These are phyloP conservation scores for Blepharisma stoltei DNA, from an alignment of 73 alveolate genomes.

Conservation along the genomic window DNA sequence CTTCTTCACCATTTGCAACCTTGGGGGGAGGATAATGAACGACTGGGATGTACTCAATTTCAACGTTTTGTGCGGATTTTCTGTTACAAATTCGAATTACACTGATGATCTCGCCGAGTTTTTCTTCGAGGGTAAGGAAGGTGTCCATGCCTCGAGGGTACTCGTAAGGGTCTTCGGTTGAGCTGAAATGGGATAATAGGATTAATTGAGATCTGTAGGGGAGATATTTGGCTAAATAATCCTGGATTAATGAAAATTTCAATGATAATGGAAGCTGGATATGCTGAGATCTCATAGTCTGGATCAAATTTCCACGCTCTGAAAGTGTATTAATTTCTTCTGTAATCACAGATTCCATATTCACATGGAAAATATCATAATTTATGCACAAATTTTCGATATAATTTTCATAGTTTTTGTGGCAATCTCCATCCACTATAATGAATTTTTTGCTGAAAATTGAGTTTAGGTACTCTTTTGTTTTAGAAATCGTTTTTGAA, in stretches of 20 bases:
- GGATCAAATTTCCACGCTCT: background rate
- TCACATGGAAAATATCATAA: slow-evolving; percentile 1
- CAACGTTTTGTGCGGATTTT: slow-evolving; percentile 37
- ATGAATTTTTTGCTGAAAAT: background rate
- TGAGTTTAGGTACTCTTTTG: background rate
- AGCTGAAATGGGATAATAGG: background rate
- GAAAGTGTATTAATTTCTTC: background rate
- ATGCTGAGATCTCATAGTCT: background rate
- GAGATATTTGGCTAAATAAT: background rate
- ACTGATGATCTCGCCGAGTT: slow-evolving; percentile 53
- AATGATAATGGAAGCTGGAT: background rate
- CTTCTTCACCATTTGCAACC: slow-evolving; percentile 12
- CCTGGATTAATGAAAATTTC: background rate
- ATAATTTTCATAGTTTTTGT: background rate
- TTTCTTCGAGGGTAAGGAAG: slow-evolving; percentile 47
- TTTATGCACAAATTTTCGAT: slow-evolving; percentile 8
- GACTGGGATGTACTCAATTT: slow-evolving; percentile 47
- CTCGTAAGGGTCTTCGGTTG: slow-evolving; percentile 35
- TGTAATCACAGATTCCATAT: background rate
- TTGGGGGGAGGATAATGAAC: slow-evolving; percentile 59
- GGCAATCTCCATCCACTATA: background rate
- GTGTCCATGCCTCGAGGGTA: slow-evolving; percentile 62
- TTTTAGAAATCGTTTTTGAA: background rate
- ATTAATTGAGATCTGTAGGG: background rate
- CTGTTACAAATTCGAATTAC: slow-evolving; percentile 44